Conservation (phyloP, 2,329 filamentous ascomycete genomes). For the Colletotrichum incanum region DNA sequence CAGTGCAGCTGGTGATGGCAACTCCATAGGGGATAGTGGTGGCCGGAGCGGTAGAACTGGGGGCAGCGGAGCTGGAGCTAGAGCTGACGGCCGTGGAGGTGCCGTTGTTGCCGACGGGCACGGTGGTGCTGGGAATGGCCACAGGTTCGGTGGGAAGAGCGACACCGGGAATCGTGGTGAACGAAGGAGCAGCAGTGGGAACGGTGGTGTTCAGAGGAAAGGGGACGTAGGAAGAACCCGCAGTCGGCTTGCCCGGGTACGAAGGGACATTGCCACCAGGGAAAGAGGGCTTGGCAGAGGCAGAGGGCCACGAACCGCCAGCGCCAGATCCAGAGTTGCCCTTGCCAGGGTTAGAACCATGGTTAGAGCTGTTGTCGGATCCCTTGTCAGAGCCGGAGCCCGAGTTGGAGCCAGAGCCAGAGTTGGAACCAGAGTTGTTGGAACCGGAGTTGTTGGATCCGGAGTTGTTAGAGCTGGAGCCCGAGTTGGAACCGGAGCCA, state of each 20-base stretch:
- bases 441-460: constrained; percentile 4
- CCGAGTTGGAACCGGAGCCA: background rate
- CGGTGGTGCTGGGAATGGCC: constrained; percentile 30
- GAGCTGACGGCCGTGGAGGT: constrained; percentile 14
- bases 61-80: background rate
- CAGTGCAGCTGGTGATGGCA: constrained; percentile 55
- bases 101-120: constrained; percentile 37
- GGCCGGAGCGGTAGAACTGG: constrained; percentile 52
- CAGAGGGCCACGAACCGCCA: background rate
- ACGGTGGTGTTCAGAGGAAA: constrained; percentile 34
- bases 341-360: background rate
- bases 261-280: constrained; percentile 25
- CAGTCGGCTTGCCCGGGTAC: constrained; percentile 32
- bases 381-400: constrained; percentile 3
- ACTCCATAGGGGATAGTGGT: constrained; percentile 49
- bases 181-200: constrained; percentile 21
- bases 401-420: background rate
- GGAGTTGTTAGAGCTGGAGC: background rate
- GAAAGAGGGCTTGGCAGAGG: constrained; percentile 21
- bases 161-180: constrained; percentile 30
- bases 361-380: background rate
- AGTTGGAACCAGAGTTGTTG: background rate
- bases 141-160: constrained; percentile 34
- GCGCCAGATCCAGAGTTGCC: constrained; percentile 8
- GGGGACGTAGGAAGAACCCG: constrained; percentile 21